Base-by-base conservation (phyloP, 805 yeast genomes). In the Candida tallmaniae region DNA sequence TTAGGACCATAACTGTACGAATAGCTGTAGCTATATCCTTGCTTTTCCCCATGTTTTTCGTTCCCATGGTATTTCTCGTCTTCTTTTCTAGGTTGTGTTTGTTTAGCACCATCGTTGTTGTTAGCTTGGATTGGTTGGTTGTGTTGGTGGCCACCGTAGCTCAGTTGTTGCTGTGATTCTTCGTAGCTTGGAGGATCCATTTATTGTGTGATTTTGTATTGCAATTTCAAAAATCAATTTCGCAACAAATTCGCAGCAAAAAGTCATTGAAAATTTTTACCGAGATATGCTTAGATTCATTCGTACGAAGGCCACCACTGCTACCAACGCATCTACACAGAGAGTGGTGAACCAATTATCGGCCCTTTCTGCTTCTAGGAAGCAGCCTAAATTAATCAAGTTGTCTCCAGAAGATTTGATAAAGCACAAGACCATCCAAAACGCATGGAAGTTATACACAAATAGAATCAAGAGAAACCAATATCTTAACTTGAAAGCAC, bases 301-400 rank as follows among this genome's bases (percentile, higher is more conserved):
- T 27, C 29, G 29, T 27, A 5, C 6, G 6, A 15, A 17, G 10
- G 12, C 9, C 37, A 53, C 56, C 27, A 45, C 54, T 14, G 50
- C 58, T 8, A 44, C 57, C 29, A 56, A 48, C 34, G 51, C 66
- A 10, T 56, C 69, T 23, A 66, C 73, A 5, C 70, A 66, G 36
- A 63, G 51, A 40, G 66, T 66, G 33, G 69, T 65, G 29, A 63
- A 65, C 47, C 82, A 80, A 62, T 71, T 90, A 42, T 81, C 94
- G 26, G 95, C 90, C 15, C 58, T 89, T 47, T 78, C 93, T 9
- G 96, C 95, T 6, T 74, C 83, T 38, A 80, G 88, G 65, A 90
- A 88, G 59, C 89, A 81, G 59, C 98, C 98, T 29, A 76, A 79
- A 47, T 65, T 86, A 48, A 59, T 93, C 43, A 85, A 80, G 50